Conservation (phyloP, 163 green algal species). For the Chlamydomonas reinhardtii region DNA sequence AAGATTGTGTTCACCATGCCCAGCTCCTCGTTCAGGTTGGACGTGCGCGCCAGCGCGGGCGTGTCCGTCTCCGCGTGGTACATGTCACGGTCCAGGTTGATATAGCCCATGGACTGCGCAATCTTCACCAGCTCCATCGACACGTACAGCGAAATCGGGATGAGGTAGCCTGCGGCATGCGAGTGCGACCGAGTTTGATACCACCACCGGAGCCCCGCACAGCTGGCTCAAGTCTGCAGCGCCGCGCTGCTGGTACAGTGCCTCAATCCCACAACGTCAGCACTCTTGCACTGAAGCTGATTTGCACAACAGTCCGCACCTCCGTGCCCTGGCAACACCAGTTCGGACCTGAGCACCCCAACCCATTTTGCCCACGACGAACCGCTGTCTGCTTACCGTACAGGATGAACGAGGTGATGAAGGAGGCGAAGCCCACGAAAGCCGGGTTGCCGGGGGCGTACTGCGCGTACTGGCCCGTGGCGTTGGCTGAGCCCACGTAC, state of each 20-base stretch:
- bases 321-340: too few species aligned
- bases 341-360: too few species aligned
- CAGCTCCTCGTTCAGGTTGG: conserved; percentile 96
- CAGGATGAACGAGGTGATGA: conserved; percentile 90
- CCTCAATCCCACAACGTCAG: too few species aligned
- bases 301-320: too few species aligned
- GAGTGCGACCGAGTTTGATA: neutral
- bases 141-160: conserved; percentile 96
- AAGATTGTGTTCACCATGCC: conserved; percentile 92
- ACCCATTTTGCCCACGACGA: too few species aligned
- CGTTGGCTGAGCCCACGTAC: conserved; percentile 76
- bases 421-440: conserved; percentile 74
- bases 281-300: too few species aligned
- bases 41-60: conserved; percentile 84
- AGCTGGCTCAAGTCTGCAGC: too few species aligned
- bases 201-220: too few species aligned
- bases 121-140: conserved; percentile 96
- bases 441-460: conserved; percentile 72
- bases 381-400: conserved; percentile 68
- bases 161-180: conserved; percentile 79
- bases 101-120: conserved; percentile 82
- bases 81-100: conserved; percentile 85
- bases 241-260: too few species aligned
- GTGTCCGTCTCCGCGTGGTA: conserved; percentile 88
- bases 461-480: conserved; percentile 16